A percentile compares a stretch with the other conserved stretches of the same genome.
Evolutionary conservation across 164 flowering plant species (phyloP).

Genomic region (Echeveria elegans): DNA sequence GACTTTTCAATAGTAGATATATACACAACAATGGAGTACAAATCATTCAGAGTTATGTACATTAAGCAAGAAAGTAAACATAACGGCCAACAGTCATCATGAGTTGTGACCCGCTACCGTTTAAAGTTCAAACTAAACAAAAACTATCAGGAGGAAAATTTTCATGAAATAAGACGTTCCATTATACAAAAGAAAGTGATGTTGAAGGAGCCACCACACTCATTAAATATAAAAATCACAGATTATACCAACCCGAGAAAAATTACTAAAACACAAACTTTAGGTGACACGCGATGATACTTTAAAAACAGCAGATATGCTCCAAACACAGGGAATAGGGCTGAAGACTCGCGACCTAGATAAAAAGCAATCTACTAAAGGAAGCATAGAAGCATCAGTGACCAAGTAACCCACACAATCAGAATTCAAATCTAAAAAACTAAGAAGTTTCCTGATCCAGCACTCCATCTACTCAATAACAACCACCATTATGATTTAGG

Average conservation of each 20-base stretch:
- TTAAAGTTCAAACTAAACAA: not conserved
- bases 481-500: too few species aligned
- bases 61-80: not conserved
- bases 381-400: too few species aligned
- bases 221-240: not conserved
- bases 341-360: too few species aligned
- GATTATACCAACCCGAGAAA: not conserved
- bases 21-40: not conserved
- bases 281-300: not conserved
- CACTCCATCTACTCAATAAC: not conserved
- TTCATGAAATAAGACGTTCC: not conserved
- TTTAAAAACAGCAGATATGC: too few species aligned
- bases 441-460: not conserved
- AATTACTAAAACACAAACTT: too few species aligned
- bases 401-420: too few species aligned
- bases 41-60: not conserved
- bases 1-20: not conserved
- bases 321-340: too few species aligned
- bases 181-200: not conserved
- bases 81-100: not conserved
- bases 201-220: not conserved
- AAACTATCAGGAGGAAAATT: not conserved
- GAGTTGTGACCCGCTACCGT: not conserved
- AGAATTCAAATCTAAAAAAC: too few species aligned
- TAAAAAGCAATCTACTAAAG: too few species aligned